Base-by-base conservation (phyloP, 306 rosid species). In the Myrica gale region DNA sequence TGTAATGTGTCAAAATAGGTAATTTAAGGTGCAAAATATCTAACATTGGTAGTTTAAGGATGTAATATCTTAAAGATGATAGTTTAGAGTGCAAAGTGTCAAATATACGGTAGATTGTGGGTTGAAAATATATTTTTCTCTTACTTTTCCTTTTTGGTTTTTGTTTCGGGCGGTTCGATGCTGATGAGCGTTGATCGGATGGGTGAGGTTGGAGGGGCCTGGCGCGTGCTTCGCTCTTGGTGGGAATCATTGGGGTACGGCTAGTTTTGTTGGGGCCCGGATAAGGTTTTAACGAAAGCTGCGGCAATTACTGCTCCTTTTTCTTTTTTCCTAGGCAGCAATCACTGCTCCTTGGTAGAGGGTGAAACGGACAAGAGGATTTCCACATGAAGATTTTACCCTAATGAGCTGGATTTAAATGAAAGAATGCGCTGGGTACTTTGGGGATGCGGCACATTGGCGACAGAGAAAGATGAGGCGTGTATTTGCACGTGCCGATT, bases 171-270 rank as follows among this genome's bases (percentile, higher is more conserved):
- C 26, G 26, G 26, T 23, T 23, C 26, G 32, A 26, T 26, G 32
- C 37, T 2, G 37, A 3, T 32, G 37, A 32, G 37, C 37, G 16
- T 11, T 13, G 9, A 11, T 5, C 5, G 44, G 44, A 61, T 37
- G 47, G 51, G 1, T 16, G 39, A 72, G 76, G 23, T 10, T 72
- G 66, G 63, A 1, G 17, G 3, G 68, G 56, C 1, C 0, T 0
- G 61, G 72, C 68, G 46, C 71, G 75, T 56, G 80, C 19, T 26
- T 32, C 17, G 54, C 75, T 42, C 80, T 69, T 68, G 69, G 74
- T 4, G 46, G 69, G 19, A 26, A 68, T 43, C 55, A 32, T 26
- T 23, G 65, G 41, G 43, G n/a, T 1, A 58, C 7, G 67, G 15
- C 43, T 17, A 26, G 17, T 5, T 42, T 32, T 12, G 37, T 32